These are phyloP conservation scores for Pelargonium cotyledonis DNA, from an alignment of 441 rosid genomes.

Conservation along the genomic window DNA sequence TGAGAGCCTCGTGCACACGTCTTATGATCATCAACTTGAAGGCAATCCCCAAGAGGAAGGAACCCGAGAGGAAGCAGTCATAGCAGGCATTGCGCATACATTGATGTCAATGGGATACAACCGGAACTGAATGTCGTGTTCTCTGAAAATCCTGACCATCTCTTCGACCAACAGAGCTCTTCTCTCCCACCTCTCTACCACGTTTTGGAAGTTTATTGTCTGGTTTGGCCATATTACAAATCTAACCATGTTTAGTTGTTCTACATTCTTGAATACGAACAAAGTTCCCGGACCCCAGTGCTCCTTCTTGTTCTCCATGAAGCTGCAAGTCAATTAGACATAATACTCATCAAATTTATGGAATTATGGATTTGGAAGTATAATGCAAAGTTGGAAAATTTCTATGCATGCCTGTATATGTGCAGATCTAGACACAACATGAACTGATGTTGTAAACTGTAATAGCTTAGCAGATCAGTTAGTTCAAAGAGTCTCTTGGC, in stretches of 20 bases:
- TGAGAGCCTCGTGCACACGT: no score
- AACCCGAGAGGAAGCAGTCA: not conserved
- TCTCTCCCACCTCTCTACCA: conserved; percentile 49
- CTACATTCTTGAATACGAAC: not conserved
- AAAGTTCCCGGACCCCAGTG: not conserved
- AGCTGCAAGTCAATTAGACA: not conserved
- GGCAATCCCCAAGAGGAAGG: not conserved
- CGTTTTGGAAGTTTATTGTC: conserved; percentile 63
- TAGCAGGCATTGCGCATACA: not conserved
- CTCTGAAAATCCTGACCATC: conserved; percentile 50
- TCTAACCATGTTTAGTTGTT: not conserved
- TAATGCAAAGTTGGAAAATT: no score
- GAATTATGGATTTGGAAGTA: no score
- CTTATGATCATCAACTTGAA: no score
- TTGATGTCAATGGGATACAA: conserved; percentile 45
- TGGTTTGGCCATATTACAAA: conserved; percentile 15
- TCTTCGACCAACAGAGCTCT: conserved; percentile 60
- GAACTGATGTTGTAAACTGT: no score
- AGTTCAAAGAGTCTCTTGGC: no score
- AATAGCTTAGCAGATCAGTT: no score
- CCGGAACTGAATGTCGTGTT: conserved; percentile 61
- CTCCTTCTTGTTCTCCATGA: conserved; percentile 7
- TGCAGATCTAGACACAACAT: no score
- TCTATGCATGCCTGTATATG: no score
- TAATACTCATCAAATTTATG: no score